Conservation (phyloP, 176 grass and related monocot species). For the Bonia amplexicaulis region DNA sequence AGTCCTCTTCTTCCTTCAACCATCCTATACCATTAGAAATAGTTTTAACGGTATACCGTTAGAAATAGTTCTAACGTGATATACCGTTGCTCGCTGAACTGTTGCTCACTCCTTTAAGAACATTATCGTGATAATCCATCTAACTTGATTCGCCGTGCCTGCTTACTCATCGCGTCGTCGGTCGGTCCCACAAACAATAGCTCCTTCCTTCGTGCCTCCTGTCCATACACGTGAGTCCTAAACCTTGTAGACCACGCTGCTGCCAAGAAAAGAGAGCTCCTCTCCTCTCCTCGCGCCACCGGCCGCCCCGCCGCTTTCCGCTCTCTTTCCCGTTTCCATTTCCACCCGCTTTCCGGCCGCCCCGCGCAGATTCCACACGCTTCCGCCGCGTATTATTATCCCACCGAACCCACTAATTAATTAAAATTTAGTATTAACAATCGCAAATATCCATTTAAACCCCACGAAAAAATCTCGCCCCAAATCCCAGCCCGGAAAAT, state of each 20-base stretch:
- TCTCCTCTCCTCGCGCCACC: background rate
- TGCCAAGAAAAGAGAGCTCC: background rate
- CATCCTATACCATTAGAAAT: too few relatives aligned
- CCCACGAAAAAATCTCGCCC: background rate
- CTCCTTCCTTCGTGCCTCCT: background rate
- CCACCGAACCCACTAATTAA: background rate
- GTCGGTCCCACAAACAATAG: background rate
- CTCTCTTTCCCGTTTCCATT: background rate
- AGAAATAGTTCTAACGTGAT: too few relatives aligned
- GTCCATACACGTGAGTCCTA: too few relatives aligned
- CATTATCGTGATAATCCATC: too few relatives aligned
- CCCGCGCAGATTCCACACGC: background rate
- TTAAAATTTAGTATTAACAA: background rate
- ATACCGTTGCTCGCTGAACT: too few relatives aligned
- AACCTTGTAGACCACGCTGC: background rate
- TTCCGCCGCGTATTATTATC: background rate
- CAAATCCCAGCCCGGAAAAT: background rate
- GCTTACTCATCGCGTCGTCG: too few relatives aligned
- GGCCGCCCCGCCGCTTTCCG: background rate
- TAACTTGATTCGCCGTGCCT: too few relatives aligned
- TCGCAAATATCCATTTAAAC: conserved; percentile 27
- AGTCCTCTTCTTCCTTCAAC: too few relatives aligned
- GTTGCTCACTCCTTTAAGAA: too few relatives aligned
- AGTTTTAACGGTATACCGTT: too few relatives aligned
- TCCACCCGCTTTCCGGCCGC: too few relatives aligned